Conservation (phyloP, 2,329 filamentous ascomycete genomes). For the Cytospora leucostoma region DNA sequence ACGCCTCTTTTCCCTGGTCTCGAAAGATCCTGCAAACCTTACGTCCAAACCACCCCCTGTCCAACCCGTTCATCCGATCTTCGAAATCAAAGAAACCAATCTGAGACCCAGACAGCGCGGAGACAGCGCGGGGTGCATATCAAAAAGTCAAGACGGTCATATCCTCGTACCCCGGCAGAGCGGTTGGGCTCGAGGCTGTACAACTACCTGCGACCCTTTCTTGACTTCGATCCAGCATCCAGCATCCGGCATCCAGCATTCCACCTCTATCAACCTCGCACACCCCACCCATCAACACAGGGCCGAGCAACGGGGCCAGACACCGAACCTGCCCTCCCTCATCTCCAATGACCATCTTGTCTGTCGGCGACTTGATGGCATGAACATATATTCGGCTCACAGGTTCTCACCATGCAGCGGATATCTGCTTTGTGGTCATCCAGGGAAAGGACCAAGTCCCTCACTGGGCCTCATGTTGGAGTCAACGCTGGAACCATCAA, state of each 20-base stretch:
- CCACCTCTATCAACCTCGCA: neutral
- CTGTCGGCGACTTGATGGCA: slow-evolving; percentile 26
- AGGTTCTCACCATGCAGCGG: slow-evolving; percentile 44
- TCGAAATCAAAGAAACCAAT: neutral
- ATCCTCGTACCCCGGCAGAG: neutral
- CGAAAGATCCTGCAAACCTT: slow-evolving; percentile 17
- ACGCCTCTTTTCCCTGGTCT: slow-evolving; percentile 4
- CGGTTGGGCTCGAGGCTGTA: slow-evolving; percentile 6
- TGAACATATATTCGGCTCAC: slow-evolving; percentile 17
- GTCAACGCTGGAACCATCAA: neutral
- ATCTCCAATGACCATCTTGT: slow-evolving; percentile 29
- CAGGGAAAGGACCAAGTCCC: slow-evolving; percentile 37
- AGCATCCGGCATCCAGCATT: slow-evolving; percentile 4
- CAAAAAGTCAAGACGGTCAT: neutral
- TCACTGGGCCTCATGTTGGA: slow-evolving; percentile 7
- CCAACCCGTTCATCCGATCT: slow-evolving; percentile 13
- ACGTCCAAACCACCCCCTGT: slow-evolving; percentile 15
- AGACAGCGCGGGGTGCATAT: slow-evolving; percentile 12
- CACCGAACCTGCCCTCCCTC: neutral
- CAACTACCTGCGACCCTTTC: slow-evolving; percentile 15
- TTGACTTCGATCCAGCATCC: slow-evolving; percentile 1
- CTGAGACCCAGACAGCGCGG: slow-evolving; percentile 8
- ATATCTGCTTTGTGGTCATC: slow-evolving; percentile 48
- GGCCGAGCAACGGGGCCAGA: slow-evolving; percentile 10
- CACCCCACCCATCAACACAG: slow-evolving; percentile 1